Conservation (phyloP, 116 monocot genomes). For the Posidonia oceanica region DNA sequence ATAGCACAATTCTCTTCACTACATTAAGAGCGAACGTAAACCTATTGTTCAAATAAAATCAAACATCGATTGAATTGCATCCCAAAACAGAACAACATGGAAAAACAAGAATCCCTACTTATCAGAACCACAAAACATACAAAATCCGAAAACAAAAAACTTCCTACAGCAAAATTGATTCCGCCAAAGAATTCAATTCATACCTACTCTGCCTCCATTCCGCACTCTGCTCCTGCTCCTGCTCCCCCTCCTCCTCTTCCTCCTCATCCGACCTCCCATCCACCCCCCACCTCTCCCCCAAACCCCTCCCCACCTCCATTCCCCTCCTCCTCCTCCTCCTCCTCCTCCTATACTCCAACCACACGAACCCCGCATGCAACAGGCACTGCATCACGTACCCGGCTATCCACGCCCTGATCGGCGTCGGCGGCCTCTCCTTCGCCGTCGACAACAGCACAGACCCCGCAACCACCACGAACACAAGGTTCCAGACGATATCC, state of each 20-base stretch:
- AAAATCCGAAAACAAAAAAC: not conserved
- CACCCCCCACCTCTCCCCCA: constrained; percentile 4
- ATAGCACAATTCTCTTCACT: too few species aligned
- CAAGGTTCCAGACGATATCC: constrained; percentile 34
- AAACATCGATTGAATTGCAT: too few species aligned
- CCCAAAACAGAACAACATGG: too few species aligned
- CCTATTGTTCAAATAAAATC: too few species aligned
- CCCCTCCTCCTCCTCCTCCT: constrained; percentile 6
- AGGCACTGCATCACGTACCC: constrained; percentile 39
- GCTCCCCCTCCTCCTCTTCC: too few species aligned
- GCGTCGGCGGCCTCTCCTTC: constrained; percentile 26
- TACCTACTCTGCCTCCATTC: constrained; percentile 13
- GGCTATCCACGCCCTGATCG: constrained; percentile 30
- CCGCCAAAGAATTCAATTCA: not conserved
- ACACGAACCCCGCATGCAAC: constrained; percentile 25
- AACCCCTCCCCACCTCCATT: constrained; percentile 9
- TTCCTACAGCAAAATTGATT: not conserved
- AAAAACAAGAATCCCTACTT: too few species aligned
- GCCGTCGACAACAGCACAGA: constrained; percentile 18
- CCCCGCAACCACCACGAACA: constrained; percentile 17
- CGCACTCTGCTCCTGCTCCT: not conserved
- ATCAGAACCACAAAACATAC: not conserved
- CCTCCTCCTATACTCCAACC: constrained; percentile 22
- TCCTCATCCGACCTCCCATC: not conserved
- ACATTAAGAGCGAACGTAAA: too few species aligned